Conservation (phyloP, 345 rosid genomes). For the rapeseed (Brassica napus) region DNA sequence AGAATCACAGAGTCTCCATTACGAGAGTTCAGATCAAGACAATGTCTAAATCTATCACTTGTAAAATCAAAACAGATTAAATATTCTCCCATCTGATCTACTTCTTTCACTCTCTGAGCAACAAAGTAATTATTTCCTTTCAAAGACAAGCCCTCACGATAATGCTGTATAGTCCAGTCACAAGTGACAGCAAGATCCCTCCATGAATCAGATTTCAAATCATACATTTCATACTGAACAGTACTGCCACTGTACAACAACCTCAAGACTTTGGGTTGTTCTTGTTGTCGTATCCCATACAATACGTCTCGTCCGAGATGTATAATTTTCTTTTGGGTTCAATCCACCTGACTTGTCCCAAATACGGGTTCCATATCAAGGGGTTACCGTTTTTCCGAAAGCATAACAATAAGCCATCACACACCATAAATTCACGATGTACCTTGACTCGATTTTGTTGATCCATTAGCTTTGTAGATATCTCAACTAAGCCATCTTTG, state of each 20-base stretch:
- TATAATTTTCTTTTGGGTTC: background rate
- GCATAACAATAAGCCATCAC: background rate
- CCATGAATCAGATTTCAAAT: background rate
- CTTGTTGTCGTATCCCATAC: background rate
- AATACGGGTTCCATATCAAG: slow-evolving; percentile 10
- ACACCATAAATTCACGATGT: background rate
- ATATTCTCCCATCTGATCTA: background rate
- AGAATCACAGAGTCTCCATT: background rate
- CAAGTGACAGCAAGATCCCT: background rate
- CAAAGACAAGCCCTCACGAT: background rate
- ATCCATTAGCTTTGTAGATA: background rate
- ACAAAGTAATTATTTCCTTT: background rate
- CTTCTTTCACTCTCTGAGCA: background rate
- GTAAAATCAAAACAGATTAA: background rate
- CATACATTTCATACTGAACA: background rate
- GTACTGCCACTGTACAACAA: background rate
- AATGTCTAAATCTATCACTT: background rate
- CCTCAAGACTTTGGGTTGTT: slow-evolving; percentile 1
- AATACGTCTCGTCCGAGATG: background rate
- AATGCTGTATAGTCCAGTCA: background rate
- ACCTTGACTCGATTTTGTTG: background rate
- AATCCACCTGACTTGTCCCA: background rate
- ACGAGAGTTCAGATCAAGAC: background rate
- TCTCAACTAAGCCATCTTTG: background rate
- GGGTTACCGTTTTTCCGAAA: background rate